Evolutionary conservation across 2,329 filamentous ascomycete genomes (phyloP).

Genomic region (Talaromyces sp.): DNA sequence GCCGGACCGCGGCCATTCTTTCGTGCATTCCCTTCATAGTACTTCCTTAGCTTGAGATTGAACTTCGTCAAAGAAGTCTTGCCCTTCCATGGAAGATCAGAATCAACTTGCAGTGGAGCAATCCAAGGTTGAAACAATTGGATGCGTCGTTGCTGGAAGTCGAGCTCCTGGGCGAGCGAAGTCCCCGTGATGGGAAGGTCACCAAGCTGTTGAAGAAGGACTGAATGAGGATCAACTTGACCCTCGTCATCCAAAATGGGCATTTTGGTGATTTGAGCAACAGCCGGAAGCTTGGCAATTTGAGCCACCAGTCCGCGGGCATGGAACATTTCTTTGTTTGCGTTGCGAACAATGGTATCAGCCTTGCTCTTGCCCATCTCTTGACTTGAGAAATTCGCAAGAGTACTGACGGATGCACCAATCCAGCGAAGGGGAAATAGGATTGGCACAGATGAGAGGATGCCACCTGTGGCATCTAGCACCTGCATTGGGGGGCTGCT

Average conservation of each 20-base stretch:
- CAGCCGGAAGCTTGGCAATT: conserved; percentile 29
- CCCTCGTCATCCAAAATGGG: conserved; percentile 29
- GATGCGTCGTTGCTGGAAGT: conserved; percentile 17
- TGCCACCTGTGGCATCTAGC: conserved; percentile 29
- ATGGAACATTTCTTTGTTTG: conserved; percentile 29
- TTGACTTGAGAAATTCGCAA: conserved; percentile 24
- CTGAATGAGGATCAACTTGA: conserved; percentile 23
- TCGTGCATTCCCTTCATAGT: conserved; percentile 1
- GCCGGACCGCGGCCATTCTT: not conserved
- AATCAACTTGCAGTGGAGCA: conserved; percentile 25
- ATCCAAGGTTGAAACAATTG: conserved; percentile 30
- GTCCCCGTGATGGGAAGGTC: conserved; percentile 1
- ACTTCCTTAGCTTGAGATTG: conserved; percentile 27
- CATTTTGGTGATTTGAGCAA: conserved; percentile 30
- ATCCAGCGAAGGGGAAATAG: conserved; percentile 28
- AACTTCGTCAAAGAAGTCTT: conserved; percentile 28
- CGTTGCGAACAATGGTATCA: conserved; percentile 24
- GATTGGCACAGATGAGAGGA: conserved; percentile 28
- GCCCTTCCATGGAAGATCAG: conserved; percentile 21
- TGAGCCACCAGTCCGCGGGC: conserved; percentile 29
- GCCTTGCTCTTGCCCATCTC: conserved; percentile 28
- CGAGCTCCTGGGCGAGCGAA: conserved; percentile 10
- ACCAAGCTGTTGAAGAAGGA: conserved; percentile 17
- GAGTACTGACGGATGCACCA: conserved; percentile 25
- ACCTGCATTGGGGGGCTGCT: conserved; percentile 31